Evolutionary conservation across 1,139 yeast species (phyloP).

Genomic region (Scheffersomyces titani): DNA sequence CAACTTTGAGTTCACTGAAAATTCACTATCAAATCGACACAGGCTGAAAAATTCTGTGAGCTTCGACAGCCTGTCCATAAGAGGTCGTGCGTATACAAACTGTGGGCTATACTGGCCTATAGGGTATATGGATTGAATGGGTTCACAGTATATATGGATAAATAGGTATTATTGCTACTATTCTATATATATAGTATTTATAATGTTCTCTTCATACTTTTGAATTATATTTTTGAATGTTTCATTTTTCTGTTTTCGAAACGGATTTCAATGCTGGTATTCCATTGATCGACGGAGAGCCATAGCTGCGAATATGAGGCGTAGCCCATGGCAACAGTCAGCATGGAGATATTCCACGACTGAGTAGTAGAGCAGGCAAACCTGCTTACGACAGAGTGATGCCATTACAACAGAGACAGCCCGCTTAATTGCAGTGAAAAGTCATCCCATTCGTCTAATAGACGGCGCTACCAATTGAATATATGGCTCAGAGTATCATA

Average conservation of each 20-base stretch:
- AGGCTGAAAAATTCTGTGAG: background rate
- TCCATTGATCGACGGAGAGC: no score
- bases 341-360: no score
- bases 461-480: background rate
- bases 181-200: background rate
- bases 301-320: no score
- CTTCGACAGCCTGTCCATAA: background rate
- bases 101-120: background rate
- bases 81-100: background rate
- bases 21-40: background rate
- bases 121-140: background rate
- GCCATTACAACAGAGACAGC: no score
- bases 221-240: no score
- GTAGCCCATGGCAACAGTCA: no score
- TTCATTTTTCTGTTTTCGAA: no score
- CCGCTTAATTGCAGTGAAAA: no score
- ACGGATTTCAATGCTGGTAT: background rate
- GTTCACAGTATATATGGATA: background rate
- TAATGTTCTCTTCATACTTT: background rate
- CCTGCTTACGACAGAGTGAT: no score
- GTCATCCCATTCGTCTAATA: background rate
- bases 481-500: background rate
- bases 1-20: background rate
- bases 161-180: no score
- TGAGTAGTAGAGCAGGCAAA: no score